phyloP scores from a whole-genome alignment of 2,329 filamentous ascomycete genomes.

The Epicoccum nigrum region DNA sequence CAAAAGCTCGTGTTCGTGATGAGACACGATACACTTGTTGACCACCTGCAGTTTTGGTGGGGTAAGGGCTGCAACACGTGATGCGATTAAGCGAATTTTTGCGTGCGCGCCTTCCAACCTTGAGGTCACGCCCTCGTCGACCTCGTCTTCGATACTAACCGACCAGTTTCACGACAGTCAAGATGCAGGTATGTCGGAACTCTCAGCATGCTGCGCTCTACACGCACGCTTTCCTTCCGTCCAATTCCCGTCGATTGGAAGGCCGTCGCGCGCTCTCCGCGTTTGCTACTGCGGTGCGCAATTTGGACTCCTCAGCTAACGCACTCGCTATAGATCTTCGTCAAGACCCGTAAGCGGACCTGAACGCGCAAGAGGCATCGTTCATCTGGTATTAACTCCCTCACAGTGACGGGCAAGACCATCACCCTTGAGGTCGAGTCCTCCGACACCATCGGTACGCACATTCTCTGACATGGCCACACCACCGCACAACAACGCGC shows the following conservation, averaged over 20 bases:
- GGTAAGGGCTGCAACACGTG: slow-evolving; percentile 2
- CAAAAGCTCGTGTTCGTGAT: neutral
- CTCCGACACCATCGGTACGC: slow-evolving; percentile 81
- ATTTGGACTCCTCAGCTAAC: slow-evolving; percentile 2
- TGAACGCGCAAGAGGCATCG: neutral
- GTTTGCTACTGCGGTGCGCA: neutral
- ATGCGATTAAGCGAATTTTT: neutral
- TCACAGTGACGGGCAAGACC: slow-evolving; percentile 84
- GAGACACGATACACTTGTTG: neutral
- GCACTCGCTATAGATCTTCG: slow-evolving; percentile 68
- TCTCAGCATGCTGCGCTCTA: neutral
- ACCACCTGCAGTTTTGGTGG: neutral
- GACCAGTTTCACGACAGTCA: slow-evolving; percentile 10
- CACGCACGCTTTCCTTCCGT: neutral
- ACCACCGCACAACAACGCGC: slow-evolving; percentile 22
- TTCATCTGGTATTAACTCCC: slow-evolving; percentile 15
- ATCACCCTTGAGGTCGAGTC: slow-evolving; percentile 99
- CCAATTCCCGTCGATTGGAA: neutral
- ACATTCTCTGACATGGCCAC: slow-evolving; percentile 22
- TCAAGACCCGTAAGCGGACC: slow-evolving; percentile 80
- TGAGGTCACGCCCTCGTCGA: slow-evolving; percentile 1
- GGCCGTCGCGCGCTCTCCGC: neutral
- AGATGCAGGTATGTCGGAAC: slow-evolving; percentile 1
- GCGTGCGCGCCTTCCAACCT: neutral
- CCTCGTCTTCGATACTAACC: slow-evolving; percentile 7